A percentile compares a stretch with the other conserved stretches of the same genome.
Conservation (phyloP, 2,329 filamentous ascomycete species). For the Lecanicillium sp. region DNA sequence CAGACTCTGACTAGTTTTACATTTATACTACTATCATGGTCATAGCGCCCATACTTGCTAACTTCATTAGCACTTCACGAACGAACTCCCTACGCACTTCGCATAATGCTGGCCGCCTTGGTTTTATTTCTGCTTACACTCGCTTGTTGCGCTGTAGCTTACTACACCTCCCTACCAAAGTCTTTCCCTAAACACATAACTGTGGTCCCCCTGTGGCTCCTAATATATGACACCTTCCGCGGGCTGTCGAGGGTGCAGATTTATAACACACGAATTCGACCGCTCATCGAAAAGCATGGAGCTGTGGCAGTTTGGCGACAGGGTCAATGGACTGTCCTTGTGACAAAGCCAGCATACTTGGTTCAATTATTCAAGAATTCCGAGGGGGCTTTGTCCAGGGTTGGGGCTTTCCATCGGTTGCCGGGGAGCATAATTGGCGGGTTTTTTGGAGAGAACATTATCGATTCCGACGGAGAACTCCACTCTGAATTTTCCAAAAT, state of each 20-base stretch:
- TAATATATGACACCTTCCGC: neutral
- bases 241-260: neutral
- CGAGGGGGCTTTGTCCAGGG: no score
- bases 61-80: no score
- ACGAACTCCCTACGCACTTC: no score
- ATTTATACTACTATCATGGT: no score
- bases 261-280: neutral
- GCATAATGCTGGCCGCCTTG: no score
- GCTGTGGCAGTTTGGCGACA: constrained; percentile 2
- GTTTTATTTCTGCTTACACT: no score
- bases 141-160: neutral
- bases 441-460: constrained; percentile 7
- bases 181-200: constrained; percentile 7
- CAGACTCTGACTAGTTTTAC: no score
- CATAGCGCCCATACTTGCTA: no score
- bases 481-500: neutral
- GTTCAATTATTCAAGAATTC: constrained; percentile 4
- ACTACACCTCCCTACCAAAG: neutral
- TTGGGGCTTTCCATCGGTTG: no score
- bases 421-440: no score
- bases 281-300: constrained; percentile 1
- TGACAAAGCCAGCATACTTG: constrained; percentile 1
- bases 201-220: neutral
- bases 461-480: constrained; percentile 6
- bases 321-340: constrained; percentile 1